Conservation (phyloP, 78 protist species). For the Acrasis kona region DNA sequence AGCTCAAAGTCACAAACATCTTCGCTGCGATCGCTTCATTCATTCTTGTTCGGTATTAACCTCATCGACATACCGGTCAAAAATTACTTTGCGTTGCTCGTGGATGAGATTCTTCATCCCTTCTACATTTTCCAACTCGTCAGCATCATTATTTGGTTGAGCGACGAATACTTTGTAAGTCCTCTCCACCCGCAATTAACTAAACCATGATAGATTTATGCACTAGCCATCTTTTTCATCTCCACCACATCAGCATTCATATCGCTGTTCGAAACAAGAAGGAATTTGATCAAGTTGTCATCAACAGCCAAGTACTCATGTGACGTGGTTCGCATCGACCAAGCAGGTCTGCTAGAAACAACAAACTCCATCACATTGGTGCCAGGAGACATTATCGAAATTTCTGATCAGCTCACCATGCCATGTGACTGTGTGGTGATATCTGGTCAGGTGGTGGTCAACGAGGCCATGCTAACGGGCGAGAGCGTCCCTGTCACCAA, state of each 20-base stretch:
- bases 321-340: background rate
- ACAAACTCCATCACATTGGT: background rate
- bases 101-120: background rate
- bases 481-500: slow-evolving; percentile 84
- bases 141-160: background rate
- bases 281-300: background rate
- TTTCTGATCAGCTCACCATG: background rate
- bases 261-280: background rate
- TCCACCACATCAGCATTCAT: background rate
- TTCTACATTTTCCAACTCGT: background rate
- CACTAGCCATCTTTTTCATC: background rate
- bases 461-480: slow-evolving; percentile 98
- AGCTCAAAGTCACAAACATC: background rate
- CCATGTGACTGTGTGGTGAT: slow-evolving; percentile 85
- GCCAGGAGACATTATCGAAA: background rate
- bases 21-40: no score
- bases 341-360: background rate
- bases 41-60: no score
- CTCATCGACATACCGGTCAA: background rate
- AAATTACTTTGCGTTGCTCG: background rate
- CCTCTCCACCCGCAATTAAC: no score
- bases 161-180: background rate
- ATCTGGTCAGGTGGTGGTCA: slow-evolving; percentile 80
- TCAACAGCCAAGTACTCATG: background rate
- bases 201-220: background rate